Evolutionary conservation across 345 rosid species (phyloP), one percentile per base, ranked within the genome.

Genomic region (Bruguiera sexangula): DNA sequence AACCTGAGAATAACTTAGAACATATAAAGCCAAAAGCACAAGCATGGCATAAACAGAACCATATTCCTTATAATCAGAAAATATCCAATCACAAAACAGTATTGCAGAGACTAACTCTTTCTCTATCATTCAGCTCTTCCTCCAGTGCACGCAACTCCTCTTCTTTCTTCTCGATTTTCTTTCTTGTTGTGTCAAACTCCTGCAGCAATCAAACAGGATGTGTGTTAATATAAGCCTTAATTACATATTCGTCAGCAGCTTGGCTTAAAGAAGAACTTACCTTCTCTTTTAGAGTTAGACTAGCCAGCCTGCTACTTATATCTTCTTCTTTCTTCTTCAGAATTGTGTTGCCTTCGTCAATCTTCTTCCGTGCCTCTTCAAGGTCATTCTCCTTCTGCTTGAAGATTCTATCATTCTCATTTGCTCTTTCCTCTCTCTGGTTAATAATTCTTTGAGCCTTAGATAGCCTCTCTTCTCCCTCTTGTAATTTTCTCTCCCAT

Each of bases 401-500:
- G 62, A 81, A 78, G 37, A 87, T 76, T 77, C 72, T 87, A 80
- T 90, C 91, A 60, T 77, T 84, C 71, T 87, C 96, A 73, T 87
- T 95, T 63, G 97, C 91, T 76, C 89, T 90, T 68, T 95, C 93
- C 85, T 95, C 99, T 77, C 98, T 88, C 78, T 92, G 96, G 67
- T 87, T 88, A 54, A 92, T 79, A 73, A 90, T 74, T 80, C 86
- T 82, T 61, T 82, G 88, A 61, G 78, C 73, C 72, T 82, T 85
- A 22, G 85, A 85, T 63, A 88, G 58, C 83, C 98, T 90, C 71
- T 90, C 98, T 78, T 95, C 99, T 67, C 93, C 89, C 68, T 90
- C 99, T 81, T 83, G 85, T 73, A 95, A 78, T 78, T 88, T 92
- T 43, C 77, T 83, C 76, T 95, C 97, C 99, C 99, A 90, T 71